Evolutionary conservation across 2,329 filamentous ascomycete genomes (phyloP), one percentile per base, ranked within the genome.

Genomic region (Atkinsonella texensis): DNA sequence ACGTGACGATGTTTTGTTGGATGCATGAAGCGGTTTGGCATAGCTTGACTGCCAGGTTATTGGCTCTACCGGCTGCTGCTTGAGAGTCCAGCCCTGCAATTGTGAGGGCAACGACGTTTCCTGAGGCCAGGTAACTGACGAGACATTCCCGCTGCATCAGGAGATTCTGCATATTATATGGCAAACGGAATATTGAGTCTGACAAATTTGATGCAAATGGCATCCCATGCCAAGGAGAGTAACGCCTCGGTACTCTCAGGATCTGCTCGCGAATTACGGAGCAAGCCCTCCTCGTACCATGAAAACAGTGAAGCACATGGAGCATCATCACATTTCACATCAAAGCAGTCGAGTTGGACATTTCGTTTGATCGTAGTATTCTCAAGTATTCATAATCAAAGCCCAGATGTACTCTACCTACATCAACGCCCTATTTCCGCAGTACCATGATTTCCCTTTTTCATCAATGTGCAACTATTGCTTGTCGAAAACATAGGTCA

Each of bases 401-500:
- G 66, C 56, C 64, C 63, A 57, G 65, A 66, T 68, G 65, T 65
- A 64, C 63, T 68, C 60, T 68, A 64, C 11, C 66, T 69, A 70
- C 68, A 70, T 64, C 67, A 71, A 71, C 67, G 67, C 67, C 67
- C 50, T 67, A 62, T 62, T 60, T 53, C 55, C 57, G 60, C 60
- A 61, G 52, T 59, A 56, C 56, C 59, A 62, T 62, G 60, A 62
- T 61, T 60, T 61, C 57, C 54, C 56, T 59, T 59, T 59, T 60
- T 60, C 59, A 58, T 61, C 55, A 57, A 55, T 57, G 56, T 63
- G 61, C 61, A 58, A 56, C 74, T 76, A 78, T 65, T 75, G 74
- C 76, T 84, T 83, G 73, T 84, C 81, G 68, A 84, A 84, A 70
- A 84, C 81, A 74, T 85, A 85, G 73, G 81, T 84, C 58, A 84